Conservation (phyloP, 1,284 basidiomycete species). For the Ganoderma lingzhi region DNA sequence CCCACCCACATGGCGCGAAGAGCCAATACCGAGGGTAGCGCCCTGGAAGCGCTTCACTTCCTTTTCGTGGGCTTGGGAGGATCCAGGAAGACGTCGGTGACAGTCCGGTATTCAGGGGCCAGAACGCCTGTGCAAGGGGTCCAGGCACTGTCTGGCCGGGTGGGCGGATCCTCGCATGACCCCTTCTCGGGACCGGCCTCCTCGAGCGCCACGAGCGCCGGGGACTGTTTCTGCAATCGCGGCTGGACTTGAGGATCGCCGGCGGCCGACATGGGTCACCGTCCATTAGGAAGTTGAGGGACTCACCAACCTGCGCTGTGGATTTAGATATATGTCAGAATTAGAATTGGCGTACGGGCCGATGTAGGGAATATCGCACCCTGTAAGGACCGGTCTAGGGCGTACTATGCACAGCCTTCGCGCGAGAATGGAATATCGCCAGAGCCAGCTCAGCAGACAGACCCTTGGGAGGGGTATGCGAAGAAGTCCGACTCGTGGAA, state of each 20-base stretch:
- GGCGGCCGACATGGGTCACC: not conserved
- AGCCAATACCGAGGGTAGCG: not conserved
- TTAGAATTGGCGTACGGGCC: not conserved
- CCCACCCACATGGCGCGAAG: not conserved
- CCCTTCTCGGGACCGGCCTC: not conserved
- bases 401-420: not conserved
- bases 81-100: not conserved
- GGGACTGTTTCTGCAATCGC: not conserved
- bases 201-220: not conserved
- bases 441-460: not conserved
- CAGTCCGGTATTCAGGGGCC: not conserved
- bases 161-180: not conserved
- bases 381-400: not conserved
- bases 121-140: not conserved
- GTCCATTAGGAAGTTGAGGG: not conserved
- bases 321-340: not conserved
- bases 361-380: not conserved
- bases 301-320: not conserved
- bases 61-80: not conserved
- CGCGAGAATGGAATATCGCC: constrained; percentile 2
- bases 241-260: not conserved
- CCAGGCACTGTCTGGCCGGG: not conserved
- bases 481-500: not conserved
- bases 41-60: not conserved
- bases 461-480: not conserved